A percentile compares a stretch with the other conserved stretches of the same genome.
phyloP scores from a whole-genome alignment of 768 basidiomycete genomes.

The Albatrellus ellisii region DNA sequence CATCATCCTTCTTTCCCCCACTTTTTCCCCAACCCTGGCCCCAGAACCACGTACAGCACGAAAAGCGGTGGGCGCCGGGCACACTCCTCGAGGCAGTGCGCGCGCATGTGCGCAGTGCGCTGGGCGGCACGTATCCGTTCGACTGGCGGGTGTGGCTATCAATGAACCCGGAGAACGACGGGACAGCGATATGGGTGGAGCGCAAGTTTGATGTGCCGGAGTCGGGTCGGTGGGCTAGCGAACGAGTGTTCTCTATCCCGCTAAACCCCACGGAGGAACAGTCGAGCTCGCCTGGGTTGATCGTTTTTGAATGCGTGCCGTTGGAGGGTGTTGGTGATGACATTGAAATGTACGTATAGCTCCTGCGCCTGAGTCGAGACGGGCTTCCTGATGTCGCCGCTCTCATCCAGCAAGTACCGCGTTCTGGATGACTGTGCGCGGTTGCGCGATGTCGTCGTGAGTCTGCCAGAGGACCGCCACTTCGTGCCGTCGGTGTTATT shows the following conservation, averaged over 20 bases:
- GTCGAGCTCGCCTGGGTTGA: slow-evolving; percentile 37
- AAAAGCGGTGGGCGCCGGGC: slow-evolving; percentile 60
- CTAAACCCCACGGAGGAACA: slow-evolving; percentile 18
- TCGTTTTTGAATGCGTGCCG: slow-evolving; percentile 69
- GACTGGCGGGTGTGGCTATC: slow-evolving; percentile 67
- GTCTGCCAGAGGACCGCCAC: slow-evolving; percentile 38
- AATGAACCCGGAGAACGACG: slow-evolving; percentile 56
- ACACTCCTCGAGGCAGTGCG: slow-evolving; percentile 46
- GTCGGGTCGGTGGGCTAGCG: slow-evolving; percentile 50
- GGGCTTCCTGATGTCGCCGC: slow-evolving; percentile 2
- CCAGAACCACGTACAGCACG: slow-evolving; percentile 66
- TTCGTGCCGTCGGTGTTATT: slow-evolving; percentile 51
- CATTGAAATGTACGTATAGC: slow-evolving; percentile 41
- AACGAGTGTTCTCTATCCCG: slow-evolving; percentile 50
- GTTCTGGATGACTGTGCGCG: slow-evolving; percentile 62
- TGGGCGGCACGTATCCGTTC: slow-evolving; percentile 17
- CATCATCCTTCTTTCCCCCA: background rate
- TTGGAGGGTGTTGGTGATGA: slow-evolving; percentile 48
- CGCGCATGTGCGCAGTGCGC: slow-evolving; percentile 22
- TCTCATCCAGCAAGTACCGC: slow-evolving; percentile 44
- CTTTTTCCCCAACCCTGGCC: too few species aligned
- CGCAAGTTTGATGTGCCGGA: slow-evolving; percentile 58
- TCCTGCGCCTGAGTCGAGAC: background rate
- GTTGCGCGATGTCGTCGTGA: slow-evolving; percentile 47
- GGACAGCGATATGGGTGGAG: slow-evolving; percentile 72